Evolutionary conservation across 2,329 filamentous ascomycete genomes (phyloP).

Genomic region (Fusarium annulatum): DNA sequence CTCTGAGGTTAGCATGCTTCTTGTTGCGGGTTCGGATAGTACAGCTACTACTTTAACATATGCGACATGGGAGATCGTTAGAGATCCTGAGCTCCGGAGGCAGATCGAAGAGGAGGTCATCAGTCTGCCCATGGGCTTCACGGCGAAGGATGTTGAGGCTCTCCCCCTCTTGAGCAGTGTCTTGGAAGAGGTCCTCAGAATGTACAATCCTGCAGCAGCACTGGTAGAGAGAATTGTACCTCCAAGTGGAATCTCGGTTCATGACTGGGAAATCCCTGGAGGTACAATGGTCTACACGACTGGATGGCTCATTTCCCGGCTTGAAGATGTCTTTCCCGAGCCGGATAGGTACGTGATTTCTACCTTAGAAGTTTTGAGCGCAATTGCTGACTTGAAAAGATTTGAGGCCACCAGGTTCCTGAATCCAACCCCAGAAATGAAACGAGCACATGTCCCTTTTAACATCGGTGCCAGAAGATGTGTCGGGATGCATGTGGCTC

Average conservation of each 20-base stretch:
- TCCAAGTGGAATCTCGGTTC: not conserved
- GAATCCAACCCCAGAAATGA: not conserved
- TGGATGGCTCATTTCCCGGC: conserved; percentile 5
- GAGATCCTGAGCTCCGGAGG: not conserved
- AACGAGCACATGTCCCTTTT: conserved; percentile 8
- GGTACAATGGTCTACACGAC: conserved; percentile 10
- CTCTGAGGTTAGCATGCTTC: conserved; percentile 1
- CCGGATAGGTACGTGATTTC: not conserved
- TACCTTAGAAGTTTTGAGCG: fast-evolving
- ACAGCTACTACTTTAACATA: conserved; percentile 10
- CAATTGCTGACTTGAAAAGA: not conserved
- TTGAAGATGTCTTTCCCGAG: not conserved
- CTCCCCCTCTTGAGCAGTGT: not conserved
- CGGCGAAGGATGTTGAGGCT: not conserved
- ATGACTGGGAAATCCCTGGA: not conserved
- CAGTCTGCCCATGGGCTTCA: not conserved
- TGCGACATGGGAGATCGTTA: conserved; percentile 6
- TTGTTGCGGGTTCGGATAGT: conserved; percentile 16
- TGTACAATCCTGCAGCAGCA: conserved; percentile 11
- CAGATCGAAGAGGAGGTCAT: conserved; percentile 2
- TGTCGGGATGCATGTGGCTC: conserved; percentile 8
- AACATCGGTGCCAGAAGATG: conserved; percentile 7
- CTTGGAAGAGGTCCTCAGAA: not conserved
- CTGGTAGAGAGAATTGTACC: not conserved
- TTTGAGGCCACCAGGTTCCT: not conserved